Evolutionary conservation across 2,329 filamentous ascomycete genomes (phyloP), one percentile per base, ranked within the genome.

Genomic region (Claviceps africana): DNA sequence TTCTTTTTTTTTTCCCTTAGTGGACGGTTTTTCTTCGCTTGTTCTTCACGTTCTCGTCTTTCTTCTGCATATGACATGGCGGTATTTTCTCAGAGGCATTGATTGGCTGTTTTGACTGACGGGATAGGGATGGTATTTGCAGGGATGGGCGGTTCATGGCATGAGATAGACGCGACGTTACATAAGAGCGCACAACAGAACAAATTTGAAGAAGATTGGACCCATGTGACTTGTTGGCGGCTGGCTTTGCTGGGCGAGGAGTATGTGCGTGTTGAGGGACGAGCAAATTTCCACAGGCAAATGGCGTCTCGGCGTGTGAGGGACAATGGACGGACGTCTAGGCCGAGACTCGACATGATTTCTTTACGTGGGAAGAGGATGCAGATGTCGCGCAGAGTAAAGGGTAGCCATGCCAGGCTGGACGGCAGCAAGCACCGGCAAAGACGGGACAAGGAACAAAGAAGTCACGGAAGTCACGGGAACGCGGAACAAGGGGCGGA

Each of bases 131-230:
- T 50, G 50, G 55, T 19, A 35, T 30, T 19, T 17, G 33, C 15
- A 19, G 42, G 51, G 19, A 47, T 44, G 35, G 51, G 28, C 35
- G 33, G 47, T 25, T 30, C 42, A 47, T 22, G 31, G 31, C 42
- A 46, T 56, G 56, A 52, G 51, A 59, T 59, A 58, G 57, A 58
- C 49, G 54, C 52, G 54, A 56, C 21, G 30, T 35, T 28, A 30
- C 22, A 48, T 40, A 21, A 40, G 21, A 48, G n/a, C 11, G 35
- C 35, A 21, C 10, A 40, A 13, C 17, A 30, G 10, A 48, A 48
- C 17, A 19, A 28, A 19, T 39, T 28, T 39, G 46, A 48, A 39
- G 31, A 39, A 39, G 30, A 17, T n/a, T n/a, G n/a, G n/a, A 13
- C 6, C 4, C 31, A 10, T 22, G n/a, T 25, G 19, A 37, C 13